phyloP scores from a whole-genome alignment of 2,329 filamentous ascomycete genomes.

The Penicillium sp. region DNA sequence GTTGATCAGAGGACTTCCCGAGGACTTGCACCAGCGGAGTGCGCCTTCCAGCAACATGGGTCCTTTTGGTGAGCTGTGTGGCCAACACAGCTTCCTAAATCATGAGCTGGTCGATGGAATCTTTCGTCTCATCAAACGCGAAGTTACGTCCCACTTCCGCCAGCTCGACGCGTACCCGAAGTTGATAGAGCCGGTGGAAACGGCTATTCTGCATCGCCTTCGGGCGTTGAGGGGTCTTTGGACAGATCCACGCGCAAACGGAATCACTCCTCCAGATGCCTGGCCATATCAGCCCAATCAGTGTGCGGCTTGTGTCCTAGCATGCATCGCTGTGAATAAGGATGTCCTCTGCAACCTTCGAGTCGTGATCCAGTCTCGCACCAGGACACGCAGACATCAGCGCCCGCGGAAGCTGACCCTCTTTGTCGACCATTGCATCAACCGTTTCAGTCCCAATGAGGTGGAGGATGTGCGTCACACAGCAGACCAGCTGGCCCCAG shows the following conservation, averaged over 20 bases:
- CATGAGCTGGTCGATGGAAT: slow-evolving; percentile 17
- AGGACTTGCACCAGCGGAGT: slow-evolving; percentile 5
- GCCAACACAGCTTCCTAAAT: slow-evolving; percentile 21
- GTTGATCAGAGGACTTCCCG: slow-evolving; percentile 15
- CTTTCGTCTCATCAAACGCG: slow-evolving; percentile 16
- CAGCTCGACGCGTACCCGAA: slow-evolving; percentile 16
- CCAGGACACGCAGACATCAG: slow-evolving; percentile 18
- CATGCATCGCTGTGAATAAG: slow-evolving; percentile 24
- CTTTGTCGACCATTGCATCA: slow-evolving; percentile 28
- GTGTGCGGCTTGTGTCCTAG: slow-evolving; percentile 37
- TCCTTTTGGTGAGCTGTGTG: slow-evolving; percentile 8
- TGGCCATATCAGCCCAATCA: slow-evolving; percentile 26
- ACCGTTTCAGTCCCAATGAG: slow-evolving; percentile 5
- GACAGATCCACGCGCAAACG: slow-evolving; percentile 13
- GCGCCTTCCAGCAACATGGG: not conserved
- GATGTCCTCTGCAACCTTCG: slow-evolving; percentile 27
- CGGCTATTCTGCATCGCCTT: slow-evolving; percentile 16
- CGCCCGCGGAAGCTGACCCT: slow-evolving; percentile 21
- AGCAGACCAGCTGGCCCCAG: slow-evolving; percentile 15
- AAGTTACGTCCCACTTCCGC: slow-evolving; percentile 21
- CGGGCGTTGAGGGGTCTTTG: slow-evolving; percentile 29
- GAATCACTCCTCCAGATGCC: slow-evolving; percentile 1
- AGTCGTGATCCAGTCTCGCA: slow-evolving; percentile 26
- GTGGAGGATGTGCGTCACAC: slow-evolving; percentile 6
- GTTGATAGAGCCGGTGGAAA: slow-evolving; percentile 7